These are phyloP conservation scores for Podospora pseudocomata DNA, from an alignment of 495 filamentous ascomycete species.

Conservation along the genomic window DNA sequence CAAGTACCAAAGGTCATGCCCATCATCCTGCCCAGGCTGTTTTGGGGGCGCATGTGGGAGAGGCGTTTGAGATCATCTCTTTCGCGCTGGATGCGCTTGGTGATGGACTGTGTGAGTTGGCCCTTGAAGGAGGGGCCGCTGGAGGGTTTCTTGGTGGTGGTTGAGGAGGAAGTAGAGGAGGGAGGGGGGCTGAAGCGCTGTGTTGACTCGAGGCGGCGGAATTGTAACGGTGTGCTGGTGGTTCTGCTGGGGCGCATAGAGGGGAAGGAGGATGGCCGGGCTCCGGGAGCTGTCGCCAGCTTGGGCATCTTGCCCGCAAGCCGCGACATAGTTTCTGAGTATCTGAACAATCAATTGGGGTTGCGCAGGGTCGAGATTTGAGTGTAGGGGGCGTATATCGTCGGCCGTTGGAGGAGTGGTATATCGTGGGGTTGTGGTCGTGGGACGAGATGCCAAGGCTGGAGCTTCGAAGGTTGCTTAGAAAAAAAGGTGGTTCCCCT, in stretches of 20 bases:
- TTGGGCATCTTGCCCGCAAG: slow-evolving; percentile 32
- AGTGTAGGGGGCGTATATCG: neutral
- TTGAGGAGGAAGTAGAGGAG: slow-evolving; percentile 10
- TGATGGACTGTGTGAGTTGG: slow-evolving; percentile 84
- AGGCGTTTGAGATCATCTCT: slow-evolving; percentile 64
- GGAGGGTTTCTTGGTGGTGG: slow-evolving; percentile 4
- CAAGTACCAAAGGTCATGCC: slow-evolving; percentile 60
- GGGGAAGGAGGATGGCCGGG: slow-evolving; percentile 11
- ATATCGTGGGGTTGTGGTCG: neutral
- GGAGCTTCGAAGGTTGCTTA: neutral
- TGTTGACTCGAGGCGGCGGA: neutral
- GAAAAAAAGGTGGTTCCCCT: neutral
- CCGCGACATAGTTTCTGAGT: slow-evolving; percentile 36
- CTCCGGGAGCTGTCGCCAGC: slow-evolving; percentile 9
- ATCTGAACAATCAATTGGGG: slow-evolving; percentile 21
- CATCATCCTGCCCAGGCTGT: slow-evolving; percentile 52
- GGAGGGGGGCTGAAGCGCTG: neutral
- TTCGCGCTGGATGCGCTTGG: slow-evolving; percentile 70
- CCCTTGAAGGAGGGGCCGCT: slow-evolving; percentile 63
- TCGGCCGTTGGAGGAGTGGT: neutral
- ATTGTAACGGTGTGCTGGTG: slow-evolving; percentile 4
- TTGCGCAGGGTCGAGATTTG: neutral
- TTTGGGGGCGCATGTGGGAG: slow-evolving; percentile 53
- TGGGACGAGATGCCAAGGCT: neutral
- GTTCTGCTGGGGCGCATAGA: slow-evolving; percentile 8